These are phyloP conservation scores for Heracleum sosnowskyi DNA, from an alignment of 129 eudicot species.

Conservation along the genomic window DNA sequence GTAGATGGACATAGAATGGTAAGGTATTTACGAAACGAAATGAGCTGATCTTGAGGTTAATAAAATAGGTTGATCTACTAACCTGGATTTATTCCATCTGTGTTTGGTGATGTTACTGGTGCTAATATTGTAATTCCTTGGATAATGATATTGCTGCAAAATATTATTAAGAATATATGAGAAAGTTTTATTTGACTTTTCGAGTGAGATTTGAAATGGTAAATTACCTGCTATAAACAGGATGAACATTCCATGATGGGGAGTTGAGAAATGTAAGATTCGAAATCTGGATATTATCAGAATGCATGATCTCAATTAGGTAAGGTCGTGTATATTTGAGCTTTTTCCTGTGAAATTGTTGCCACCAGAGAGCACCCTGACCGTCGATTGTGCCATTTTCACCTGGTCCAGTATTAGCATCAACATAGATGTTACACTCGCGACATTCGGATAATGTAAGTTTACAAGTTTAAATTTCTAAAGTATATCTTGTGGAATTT, in stretches of 20 bases:
- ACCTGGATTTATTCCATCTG: slow-evolving; percentile 14
- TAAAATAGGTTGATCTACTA: background rate
- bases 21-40: background rate
- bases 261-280: slow-evolving; percentile 24
- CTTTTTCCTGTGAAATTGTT: slow-evolving; percentile 8
- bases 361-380: slow-evolving; percentile 27
- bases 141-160: slow-evolving; percentile 10
- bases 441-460: background rate
- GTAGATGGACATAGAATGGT: background rate
- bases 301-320: slow-evolving; percentile 21
- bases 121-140: slow-evolving; percentile 12
- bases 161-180: background rate
- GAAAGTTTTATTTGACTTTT: background rate
- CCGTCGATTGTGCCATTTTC: slow-evolving; percentile 28
- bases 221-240: slow-evolving; percentile 22
- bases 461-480: background rate
- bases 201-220: background rate
- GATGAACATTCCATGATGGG: slow-evolving; percentile 32
- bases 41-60: background rate
- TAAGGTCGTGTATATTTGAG: slow-evolving; percentile 23
- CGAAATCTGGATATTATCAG: slow-evolving; percentile 14
- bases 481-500: background rate
- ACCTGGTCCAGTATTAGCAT: background rate
- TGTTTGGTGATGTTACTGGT: slow-evolving; percentile 7
- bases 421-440: background rate